Base-by-base conservation (phyloP, 352 stramenopile species). In the Thalassiosira hispida region DNA sequence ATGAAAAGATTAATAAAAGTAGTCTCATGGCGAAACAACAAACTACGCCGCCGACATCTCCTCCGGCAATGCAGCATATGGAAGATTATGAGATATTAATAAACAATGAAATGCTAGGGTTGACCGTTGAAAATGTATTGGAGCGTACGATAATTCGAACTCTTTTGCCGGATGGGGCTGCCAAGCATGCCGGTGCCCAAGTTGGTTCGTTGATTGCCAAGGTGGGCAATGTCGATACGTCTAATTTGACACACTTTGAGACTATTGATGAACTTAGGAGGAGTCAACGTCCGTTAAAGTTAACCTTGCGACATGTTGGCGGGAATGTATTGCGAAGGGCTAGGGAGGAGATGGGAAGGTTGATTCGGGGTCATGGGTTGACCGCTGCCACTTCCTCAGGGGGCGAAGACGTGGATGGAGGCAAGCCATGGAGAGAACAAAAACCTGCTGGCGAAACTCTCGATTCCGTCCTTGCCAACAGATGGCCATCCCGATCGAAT, bases 51-150 rank as follows among this genome's bases (percentile, higher is more conserved):
- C 18, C 55, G 29, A 64, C 1, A 6, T 8, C 2, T 18, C 29
- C 12, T 31, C 55, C 25, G 11, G 9, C 22, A 31, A 44, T n/a
- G 38, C 46, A 14, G 18, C 29, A 22, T 20, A 38, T 56, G 49
- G 44, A 71, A 51, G 87, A 93, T 65, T 94, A 95, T 64, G 81
- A 79, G 31, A 83, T 94, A 9, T 67, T 83, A 42, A 92, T 94
- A 52, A 79, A 91, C 60, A 77, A 90, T 47, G 88, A 94, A 81
- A 94, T 93, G 89, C 79, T 95, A 0, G 91, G 91, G 16, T 82
- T 95, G 14, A 95, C 91, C 0, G 91, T 95, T 9, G 91, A 95
- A 68, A 95, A 95, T 78, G 90, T 95, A 6, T 71, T 95, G 5
- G 91, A 95, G 82, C 71, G 91, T 1, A 95, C 91, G 8, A 88